Evolutionary conservation across 805 yeast species (phyloP).

Genomic region (Candida koratica): DNA sequence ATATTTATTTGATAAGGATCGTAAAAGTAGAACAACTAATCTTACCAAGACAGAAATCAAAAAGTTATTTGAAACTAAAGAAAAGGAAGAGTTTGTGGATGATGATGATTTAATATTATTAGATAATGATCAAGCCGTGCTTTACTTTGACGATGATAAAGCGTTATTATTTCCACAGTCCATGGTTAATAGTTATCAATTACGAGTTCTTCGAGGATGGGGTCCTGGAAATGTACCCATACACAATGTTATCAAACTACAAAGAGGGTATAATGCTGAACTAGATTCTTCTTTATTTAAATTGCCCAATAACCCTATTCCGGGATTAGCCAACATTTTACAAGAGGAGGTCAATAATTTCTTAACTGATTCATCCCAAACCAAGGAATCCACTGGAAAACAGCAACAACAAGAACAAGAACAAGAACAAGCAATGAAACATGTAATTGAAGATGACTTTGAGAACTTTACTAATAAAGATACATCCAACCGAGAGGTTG

Average conservation of each 20-base stretch:
- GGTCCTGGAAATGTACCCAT: conserved; percentile 32
- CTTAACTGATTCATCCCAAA: conserved; percentile 19
- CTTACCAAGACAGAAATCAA: conserved; percentile 12
- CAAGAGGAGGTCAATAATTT: conserved; percentile 26
- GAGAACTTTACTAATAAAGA: conserved; percentile 29
- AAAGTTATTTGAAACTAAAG: conserved; percentile 13
- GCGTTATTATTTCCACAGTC: conserved; percentile 47
- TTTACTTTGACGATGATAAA: conserved; percentile 39
- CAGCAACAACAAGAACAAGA: conserved; percentile 13
- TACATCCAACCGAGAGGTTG: conserved; percentile 36
- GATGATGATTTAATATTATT: conserved; percentile 25
- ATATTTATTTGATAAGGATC: conserved; percentile 19
- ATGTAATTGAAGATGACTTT: conserved; percentile 48
- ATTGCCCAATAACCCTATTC: conserved; percentile 29
- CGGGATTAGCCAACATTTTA: conserved; percentile 30
- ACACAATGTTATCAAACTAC: conserved; percentile 47
- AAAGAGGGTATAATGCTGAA: conserved; percentile 47
- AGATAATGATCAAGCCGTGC: conserved; percentile 31
- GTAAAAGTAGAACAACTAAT: conserved; percentile 5
- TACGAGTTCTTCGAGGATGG: conserved; percentile 33
- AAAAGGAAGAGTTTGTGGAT: conserved; percentile 14
- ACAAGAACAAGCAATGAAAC: conserved; percentile 32
- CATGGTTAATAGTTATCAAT: conserved; percentile 37
- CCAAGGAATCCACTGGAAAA: conserved; percentile 18
- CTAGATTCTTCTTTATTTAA: conserved; percentile 27